These are phyloP conservation scores for Aspergillus thermomutatus DNA, from an alignment of 2,329 filamentous ascomycete species.

Conservation along the genomic window DNA sequence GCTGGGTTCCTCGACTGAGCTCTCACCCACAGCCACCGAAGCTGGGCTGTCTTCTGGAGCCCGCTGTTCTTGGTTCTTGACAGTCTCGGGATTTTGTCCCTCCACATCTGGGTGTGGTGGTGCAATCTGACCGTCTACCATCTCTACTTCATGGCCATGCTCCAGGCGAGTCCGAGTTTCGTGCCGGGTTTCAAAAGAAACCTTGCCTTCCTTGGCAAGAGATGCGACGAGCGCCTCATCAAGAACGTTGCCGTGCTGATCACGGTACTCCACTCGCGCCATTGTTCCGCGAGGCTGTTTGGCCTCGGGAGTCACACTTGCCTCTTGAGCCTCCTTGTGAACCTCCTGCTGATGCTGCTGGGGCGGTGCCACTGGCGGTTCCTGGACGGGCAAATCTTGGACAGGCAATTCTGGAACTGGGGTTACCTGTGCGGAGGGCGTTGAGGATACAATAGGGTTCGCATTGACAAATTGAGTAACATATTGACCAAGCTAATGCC, in stretches of 20 bases:
- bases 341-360: constrained; percentile 18
- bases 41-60: constrained; percentile 38
- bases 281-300: constrained; percentile 53
- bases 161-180: constrained; percentile 86
- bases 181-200: constrained; percentile 92
- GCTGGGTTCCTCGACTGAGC: constrained; percentile 33
- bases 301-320: constrained; percentile 33
- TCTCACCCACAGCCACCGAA: constrained; percentile 37
- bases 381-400: not conserved
- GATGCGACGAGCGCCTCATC: constrained; percentile 77
- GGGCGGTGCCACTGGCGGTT: constrained; percentile 12
- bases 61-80: constrained; percentile 37
- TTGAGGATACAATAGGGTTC: constrained; percentile 23
- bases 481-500: constrained; percentile 38
- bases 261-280: constrained; percentile 88
- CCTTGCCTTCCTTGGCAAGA: constrained; percentile 72
- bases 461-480: constrained; percentile 28
- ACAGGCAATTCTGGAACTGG: constrained; percentile 6
- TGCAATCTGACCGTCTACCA: constrained; percentile 40
- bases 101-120: constrained; percentile 57
- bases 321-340: constrained; percentile 20
- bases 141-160: constrained; percentile 69
- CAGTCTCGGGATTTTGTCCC: constrained; percentile 57
- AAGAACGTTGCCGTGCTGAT: constrained; percentile 87
- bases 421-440: constrained; percentile 15